phyloP scores from a whole-genome alignment of 1,284 basidiomycete species.

The Leccinum subatratum region DNA sequence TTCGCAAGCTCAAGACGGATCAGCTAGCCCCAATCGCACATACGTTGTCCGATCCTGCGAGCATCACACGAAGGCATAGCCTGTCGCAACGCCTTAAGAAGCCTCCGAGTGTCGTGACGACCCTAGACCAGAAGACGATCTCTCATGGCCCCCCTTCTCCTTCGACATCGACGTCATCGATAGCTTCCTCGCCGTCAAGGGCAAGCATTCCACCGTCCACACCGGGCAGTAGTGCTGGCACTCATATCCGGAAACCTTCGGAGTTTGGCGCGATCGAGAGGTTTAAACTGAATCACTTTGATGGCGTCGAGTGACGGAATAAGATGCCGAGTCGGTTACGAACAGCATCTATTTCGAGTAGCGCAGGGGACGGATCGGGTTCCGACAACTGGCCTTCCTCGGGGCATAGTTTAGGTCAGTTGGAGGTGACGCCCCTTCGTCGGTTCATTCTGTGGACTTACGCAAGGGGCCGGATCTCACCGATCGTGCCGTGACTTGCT shows the following conservation, averaged over 20 bases:
- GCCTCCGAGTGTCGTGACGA: constrained; percentile 70
- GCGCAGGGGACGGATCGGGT: constrained; percentile 68
- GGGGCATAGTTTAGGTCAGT: constrained; percentile 49
- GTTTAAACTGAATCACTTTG: constrained; percentile 76
- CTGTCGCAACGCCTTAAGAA: constrained; percentile 72
- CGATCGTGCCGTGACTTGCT: constrained; percentile 81
- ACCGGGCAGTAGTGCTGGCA: constrained; percentile 50
- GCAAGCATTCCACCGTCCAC: constrained; percentile 67
- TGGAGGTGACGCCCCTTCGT: constrained; percentile 69
- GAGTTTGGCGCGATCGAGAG: constrained; percentile 81
- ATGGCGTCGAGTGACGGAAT: constrained; percentile 71
- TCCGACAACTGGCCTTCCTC: constrained; percentile 71
- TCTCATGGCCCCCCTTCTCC: constrained; percentile 78
- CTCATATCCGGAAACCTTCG: constrained; percentile 76
- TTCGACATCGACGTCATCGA: constrained; percentile 87
- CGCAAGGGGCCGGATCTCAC: constrained; percentile 64
- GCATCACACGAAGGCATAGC: constrained; percentile 60
- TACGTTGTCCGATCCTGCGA: constrained; percentile 61
- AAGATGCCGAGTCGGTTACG: constrained; percentile 85
- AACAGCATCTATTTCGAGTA: constrained; percentile 77
- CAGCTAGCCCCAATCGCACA: constrained; percentile 71
- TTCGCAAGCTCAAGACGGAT: constrained; percentile 87
- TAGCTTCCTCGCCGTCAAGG: constrained; percentile 86
- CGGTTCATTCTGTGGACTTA: constrained; percentile 72
- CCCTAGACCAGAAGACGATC: constrained; percentile 53